Evolutionary conservation across 257 asterid species (phyloP).

Genomic region (Leptodermis oblonga): DNA sequence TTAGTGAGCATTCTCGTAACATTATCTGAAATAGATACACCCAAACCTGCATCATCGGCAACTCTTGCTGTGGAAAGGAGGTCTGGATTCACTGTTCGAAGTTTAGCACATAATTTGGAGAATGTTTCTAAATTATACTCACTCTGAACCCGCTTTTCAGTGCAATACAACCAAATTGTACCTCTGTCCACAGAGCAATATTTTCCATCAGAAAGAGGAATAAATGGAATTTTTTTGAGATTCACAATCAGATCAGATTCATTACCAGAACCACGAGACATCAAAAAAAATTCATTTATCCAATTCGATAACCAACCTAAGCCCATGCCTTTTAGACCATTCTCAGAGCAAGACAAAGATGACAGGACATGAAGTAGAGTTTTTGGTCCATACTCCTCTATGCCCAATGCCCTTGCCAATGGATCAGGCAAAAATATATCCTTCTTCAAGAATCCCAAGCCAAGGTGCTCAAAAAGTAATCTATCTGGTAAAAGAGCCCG

Average conservation of each 20-base stretch:
- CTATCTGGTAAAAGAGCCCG: constrained; percentile 63
- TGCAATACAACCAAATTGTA: constrained; percentile 72
- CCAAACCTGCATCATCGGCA: constrained; percentile 39
- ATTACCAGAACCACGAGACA: constrained; percentile 33
- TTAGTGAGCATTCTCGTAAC: constrained; percentile 66
- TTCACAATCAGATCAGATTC: constrained; percentile 48
- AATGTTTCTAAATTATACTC: constrained; percentile 53
- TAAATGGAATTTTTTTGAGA: constrained; percentile 62
- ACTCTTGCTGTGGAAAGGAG: constrained; percentile 62
- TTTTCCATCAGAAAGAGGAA: constrained; percentile 82
- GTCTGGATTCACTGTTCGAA: constrained; percentile 63
- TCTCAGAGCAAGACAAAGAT: constrained; percentile 52
- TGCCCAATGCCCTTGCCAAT: constrained; percentile 76
- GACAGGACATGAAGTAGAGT: constrained; percentile 49
- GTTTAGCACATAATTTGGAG: constrained; percentile 59
- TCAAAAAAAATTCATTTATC: constrained; percentile 57
- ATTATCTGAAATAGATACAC: constrained; percentile 43
- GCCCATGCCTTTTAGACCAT: constrained; percentile 67
- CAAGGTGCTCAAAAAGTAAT: constrained; percentile 75
- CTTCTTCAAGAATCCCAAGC: constrained; percentile 74
- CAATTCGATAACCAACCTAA: constrained; percentile 71
- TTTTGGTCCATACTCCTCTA: constrained; percentile 86
- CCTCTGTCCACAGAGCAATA: constrained; percentile 64
- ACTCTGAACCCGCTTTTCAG: constrained; percentile 40
- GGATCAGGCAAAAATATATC: constrained; percentile 78